These are phyloP conservation scores for Cladorrhinum sp. DNA, from an alignment of 2,329 filamentous ascomycete species.

Conservation along the genomic window DNA sequence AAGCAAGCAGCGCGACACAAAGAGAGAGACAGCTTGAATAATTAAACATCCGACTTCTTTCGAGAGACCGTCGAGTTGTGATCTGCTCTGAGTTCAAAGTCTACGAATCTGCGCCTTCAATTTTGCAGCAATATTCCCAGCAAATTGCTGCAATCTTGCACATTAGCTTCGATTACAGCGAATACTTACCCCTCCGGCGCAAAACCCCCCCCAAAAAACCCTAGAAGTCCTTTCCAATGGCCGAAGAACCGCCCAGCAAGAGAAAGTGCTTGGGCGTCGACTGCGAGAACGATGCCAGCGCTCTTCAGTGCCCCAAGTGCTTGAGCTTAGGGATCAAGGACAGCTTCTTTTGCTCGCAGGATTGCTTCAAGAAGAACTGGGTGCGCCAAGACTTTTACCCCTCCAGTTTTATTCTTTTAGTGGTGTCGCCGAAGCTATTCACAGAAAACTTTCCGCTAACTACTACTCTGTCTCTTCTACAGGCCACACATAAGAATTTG, in stretches of 20 bases:
- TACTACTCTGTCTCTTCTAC: constrained; percentile 16
- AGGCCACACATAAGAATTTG: constrained; percentile 78
- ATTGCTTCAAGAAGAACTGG: constrained; percentile 99
- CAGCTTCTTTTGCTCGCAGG: constrained; percentile 96
- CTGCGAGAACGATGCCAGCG: constrained; percentile 81
- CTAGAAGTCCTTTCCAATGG: constrained; percentile 36
- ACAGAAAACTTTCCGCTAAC: constrained; percentile 18
- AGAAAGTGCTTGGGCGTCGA: constrained; percentile 77
- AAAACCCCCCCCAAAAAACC: not conserved
- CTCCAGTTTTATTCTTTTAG: too few relatives aligned
- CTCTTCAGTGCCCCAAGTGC: constrained; percentile 91
- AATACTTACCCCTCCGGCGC: constrained; percentile 7
- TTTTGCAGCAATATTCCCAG: not conserved
- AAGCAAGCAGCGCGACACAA: not conserved
- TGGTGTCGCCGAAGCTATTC: not conserved
- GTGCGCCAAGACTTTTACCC: constrained; percentile 51
- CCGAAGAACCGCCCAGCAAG: constrained; percentile 51
- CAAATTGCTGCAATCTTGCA: not conserved
- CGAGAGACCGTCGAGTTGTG: not conserved
- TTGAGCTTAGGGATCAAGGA: constrained; percentile 83
- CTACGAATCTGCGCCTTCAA: too few relatives aligned
- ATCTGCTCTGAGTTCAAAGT: not conserved
- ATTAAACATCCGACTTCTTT: not conserved
- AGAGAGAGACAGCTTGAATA: not conserved
- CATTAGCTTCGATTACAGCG: not conserved